phyloP scores from a whole-genome alignment of 2,329 filamentous ascomycete genomes.

The Dactylonectria macrodidyma region DNA sequence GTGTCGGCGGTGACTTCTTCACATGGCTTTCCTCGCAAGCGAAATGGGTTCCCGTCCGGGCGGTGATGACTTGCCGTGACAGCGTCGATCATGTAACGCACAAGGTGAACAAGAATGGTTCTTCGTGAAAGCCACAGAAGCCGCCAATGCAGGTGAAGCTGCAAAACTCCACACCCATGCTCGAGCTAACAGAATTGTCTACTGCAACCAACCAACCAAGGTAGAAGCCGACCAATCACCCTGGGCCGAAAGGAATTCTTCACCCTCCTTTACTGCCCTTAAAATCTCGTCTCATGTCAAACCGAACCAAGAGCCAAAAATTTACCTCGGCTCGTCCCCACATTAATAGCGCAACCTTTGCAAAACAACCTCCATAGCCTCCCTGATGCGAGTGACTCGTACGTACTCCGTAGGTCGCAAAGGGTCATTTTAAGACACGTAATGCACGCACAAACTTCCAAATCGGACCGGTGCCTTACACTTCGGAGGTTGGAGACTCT shows the following conservation, averaged over 20 bases:
- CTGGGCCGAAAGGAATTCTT: not conserved
- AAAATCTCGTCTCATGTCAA: not conserved
- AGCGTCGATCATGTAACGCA: conserved; percentile 1
- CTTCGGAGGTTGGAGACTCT: not conserved
- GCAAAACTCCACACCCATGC: not conserved
- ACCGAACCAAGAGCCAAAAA: not conserved
- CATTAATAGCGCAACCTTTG: not conserved
- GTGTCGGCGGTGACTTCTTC: conserved; percentile 3
- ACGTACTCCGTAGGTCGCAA: not conserved
- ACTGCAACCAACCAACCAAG: not conserved
- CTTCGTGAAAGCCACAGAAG: not conserved
- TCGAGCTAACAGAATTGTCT: not conserved
- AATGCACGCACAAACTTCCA: conserved; percentile 12
- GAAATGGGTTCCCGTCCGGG: not conserved
- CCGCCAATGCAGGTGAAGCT: not conserved
- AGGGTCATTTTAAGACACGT: not conserved
- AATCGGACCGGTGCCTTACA: not conserved
- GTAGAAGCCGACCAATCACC: not conserved
- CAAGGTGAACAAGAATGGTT: not conserved
- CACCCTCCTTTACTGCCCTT: not conserved
- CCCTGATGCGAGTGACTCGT: not conserved
- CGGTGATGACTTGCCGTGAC: not conserved
- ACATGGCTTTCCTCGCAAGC: not conserved
- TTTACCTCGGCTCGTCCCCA: not conserved
- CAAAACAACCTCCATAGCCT: not conserved